A percentile compares a stretch with the other conserved stretches of the same genome.
Evolutionary conservation across 345 rosid genomes (phyloP).

Genomic region (Camelina hispida): DNA sequence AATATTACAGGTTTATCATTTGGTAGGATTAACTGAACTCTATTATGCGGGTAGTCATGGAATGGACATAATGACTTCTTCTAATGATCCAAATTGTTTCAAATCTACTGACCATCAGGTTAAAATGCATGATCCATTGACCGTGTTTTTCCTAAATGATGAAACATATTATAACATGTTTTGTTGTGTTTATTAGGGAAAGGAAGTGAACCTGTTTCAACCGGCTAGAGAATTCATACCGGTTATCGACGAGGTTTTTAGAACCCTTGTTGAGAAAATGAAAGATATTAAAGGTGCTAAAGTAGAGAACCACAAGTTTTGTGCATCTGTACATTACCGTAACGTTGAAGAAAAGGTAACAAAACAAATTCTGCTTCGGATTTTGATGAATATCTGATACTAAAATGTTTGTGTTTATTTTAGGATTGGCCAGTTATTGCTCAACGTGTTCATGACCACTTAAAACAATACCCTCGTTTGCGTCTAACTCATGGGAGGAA

Average conservation of each 20-base stretch:
- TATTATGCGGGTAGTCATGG: slow-evolving; percentile 99
- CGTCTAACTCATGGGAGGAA: slow-evolving; percentile 90
- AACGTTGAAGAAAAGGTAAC: slow-evolving; percentile 91
- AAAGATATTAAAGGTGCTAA: slow-evolving; percentile 74
- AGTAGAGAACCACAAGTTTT: slow-evolving; percentile 95
- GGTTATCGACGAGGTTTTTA: slow-evolving; percentile 86
- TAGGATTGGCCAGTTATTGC: slow-evolving; percentile 88
- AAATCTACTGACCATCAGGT: slow-evolving; percentile 77
- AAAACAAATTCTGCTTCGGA: not conserved
- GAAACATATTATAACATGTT: not conserved
- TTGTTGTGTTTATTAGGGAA: slow-evolving; percentile 52
- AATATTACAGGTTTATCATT: slow-evolving; percentile 64
- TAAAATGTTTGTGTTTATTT: not conserved
- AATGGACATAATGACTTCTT: slow-evolving; percentile 90
- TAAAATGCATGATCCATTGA: not conserved
- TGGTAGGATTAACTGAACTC: slow-evolving; percentile 92
- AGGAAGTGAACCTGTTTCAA: slow-evolving; percentile 84
- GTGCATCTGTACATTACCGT: slow-evolving; percentile 92
- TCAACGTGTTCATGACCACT: slow-evolving; percentile 80
- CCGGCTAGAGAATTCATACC: slow-evolving; percentile 90
- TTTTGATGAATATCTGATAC: not conserved
- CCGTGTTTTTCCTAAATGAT: not conserved
- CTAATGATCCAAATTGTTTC: slow-evolving; percentile 49
- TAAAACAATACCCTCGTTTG: slow-evolving; percentile 81
- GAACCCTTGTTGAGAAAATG: slow-evolving; percentile 78